Evolutionary conservation across 1,139 yeast species (phyloP).

Genomic region (Kodamaea arcana): DNA sequence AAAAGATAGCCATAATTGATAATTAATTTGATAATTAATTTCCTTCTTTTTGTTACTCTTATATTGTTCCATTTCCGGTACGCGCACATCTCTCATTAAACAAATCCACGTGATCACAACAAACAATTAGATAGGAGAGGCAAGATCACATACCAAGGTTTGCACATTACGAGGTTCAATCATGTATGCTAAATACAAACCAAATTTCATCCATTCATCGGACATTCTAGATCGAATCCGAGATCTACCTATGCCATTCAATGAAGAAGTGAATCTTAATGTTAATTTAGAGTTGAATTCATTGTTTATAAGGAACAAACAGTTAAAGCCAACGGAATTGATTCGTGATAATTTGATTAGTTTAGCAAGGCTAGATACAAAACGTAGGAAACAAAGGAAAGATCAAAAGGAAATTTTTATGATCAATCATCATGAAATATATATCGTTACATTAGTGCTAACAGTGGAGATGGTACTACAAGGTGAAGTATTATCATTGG

Average conservation of each 20-base stretch:
- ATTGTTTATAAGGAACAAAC: constrained; percentile 27
- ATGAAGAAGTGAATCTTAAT: constrained; percentile 14
- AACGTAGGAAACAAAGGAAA: constrained; percentile 3
- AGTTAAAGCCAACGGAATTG: constrained; percentile 29
- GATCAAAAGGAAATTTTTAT: neutral
- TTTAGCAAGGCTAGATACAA: constrained; percentile 23
- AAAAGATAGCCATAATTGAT: no score
- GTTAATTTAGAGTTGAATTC: constrained; percentile 37
- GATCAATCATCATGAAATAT: constrained; percentile 21
- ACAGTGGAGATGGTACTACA: constrained; percentile 15
- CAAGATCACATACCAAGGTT: no score
- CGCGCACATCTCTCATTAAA: no score
- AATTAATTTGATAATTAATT: no score
- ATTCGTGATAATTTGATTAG: constrained; percentile 33
- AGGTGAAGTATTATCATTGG: constrained; percentile 5
- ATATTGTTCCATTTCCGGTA: no score
- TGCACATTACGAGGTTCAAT: no score
- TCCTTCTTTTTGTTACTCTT: no score
- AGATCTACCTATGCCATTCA: neutral
- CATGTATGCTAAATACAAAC: constrained; percentile 19
- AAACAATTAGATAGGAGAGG: no score
- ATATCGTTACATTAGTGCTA: constrained; percentile 31
- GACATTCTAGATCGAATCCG: constrained; percentile 27
- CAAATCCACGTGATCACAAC: no score
- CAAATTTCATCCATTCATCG: constrained; percentile 39